These are phyloP conservation scores for Pseudozyma flocculosa DNA, from an alignment of 1,284 basidiomycete genomes.

Conservation along the genomic window DNA sequence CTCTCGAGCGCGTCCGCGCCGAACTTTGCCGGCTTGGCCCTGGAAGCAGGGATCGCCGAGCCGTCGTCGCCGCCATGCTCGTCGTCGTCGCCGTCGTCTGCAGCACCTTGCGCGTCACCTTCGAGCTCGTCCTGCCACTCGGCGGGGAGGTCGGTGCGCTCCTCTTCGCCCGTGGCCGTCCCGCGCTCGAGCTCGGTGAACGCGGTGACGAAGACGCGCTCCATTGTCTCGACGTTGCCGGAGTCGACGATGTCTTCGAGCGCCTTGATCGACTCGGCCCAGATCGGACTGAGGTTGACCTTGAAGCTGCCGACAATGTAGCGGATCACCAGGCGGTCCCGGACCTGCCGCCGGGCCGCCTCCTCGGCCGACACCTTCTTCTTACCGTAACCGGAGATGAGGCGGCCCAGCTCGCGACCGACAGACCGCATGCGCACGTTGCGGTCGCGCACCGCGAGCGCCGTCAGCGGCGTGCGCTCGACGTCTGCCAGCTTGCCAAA, in stretches of 20 bases:
- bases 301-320: conserved; percentile 52
- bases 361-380: conserved; percentile 3
- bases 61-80: not conserved
- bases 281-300: conserved; percentile 54
- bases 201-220: conserved; percentile 15
- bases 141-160: conserved; percentile 14
- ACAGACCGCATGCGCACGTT: conserved; percentile 50
- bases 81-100: conserved; percentile 1
- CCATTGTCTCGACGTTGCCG: conserved; percentile 8
- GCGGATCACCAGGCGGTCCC: conserved; percentile 25
- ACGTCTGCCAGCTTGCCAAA: conserved; percentile 38
- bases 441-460: conserved; percentile 45
- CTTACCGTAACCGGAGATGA: conserved; percentile 17
- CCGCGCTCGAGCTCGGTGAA: conserved; percentile 27
- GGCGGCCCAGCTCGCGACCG: conserved; percentile 39
- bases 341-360: conserved; percentile 6
- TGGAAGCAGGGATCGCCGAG: no score
- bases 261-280: conserved; percentile 46
- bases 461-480: conserved; percentile 40
- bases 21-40: no score
- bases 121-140: conserved; percentile 5
- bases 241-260: conserved; percentile 39
- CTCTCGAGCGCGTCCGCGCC: no score
- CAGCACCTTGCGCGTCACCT: not conserved
- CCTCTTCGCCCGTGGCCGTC: conserved; percentile 11